A percentile compares a stretch with the other conserved stretches of the same genome.
Evolutionary conservation across 331 rosid genomes (phyloP).

Genomic region (Pyrus hybrid): DNA sequence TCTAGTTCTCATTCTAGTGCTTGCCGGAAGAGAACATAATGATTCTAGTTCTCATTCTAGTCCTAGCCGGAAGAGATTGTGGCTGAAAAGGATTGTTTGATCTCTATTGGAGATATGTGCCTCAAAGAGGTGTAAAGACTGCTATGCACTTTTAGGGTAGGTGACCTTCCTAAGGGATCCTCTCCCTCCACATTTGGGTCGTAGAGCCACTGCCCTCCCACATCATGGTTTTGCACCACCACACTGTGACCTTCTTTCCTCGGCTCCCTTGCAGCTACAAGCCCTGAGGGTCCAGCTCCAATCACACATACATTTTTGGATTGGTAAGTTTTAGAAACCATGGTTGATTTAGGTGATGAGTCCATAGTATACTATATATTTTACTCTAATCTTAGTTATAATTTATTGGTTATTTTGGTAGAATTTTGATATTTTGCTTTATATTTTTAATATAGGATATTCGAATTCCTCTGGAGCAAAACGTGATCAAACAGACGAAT

Average conservation of each 20-base stretch:
- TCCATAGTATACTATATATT: no score
- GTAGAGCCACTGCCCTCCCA: constrained; percentile 95
- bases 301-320: constrained; percentile 70
- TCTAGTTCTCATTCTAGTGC: no score
- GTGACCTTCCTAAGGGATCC: constrained; percentile 52
- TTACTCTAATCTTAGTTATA: no score
- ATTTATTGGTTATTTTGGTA: not conserved
- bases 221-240: constrained; percentile 67
- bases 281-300: constrained; percentile 86
- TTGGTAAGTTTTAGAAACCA: constrained; percentile 43
- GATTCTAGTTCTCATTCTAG: no score
- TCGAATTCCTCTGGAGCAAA: no score
- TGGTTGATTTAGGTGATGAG: no score
- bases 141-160: constrained; percentile 45
- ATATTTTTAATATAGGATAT: no score
- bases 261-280: constrained; percentile 78
- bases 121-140: constrained; percentile 66
- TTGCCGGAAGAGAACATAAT: no score
- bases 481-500: no score
- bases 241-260: constrained; percentile 69
- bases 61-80: no score
- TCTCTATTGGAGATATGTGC: constrained; percentile 66
- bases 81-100: no score
- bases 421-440: no score
- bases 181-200: constrained; percentile 51